Evolutionary conservation across 352 stramenopile genomes (phyloP).

Genomic region (Elongisporangium senticosum): DNA sequence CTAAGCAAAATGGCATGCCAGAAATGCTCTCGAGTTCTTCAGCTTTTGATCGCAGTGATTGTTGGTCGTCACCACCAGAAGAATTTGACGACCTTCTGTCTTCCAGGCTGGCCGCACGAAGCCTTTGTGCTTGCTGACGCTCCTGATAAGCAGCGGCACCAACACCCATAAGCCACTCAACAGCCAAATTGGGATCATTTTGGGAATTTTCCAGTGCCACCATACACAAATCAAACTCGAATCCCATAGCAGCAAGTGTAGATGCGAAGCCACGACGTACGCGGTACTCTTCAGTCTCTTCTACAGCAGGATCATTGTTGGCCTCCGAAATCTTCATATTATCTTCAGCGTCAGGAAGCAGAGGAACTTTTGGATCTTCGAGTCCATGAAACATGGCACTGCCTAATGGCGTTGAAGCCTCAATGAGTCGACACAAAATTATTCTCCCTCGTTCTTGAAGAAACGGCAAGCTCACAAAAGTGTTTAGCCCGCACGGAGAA

Average conservation of each 20-base stretch:
- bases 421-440: conserved; percentile 80
- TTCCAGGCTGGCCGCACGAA: conserved; percentile 41
- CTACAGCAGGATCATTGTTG: conserved; percentile 54
- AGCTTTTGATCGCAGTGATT: conserved; percentile 48
- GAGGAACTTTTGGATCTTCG: conserved; percentile 42
- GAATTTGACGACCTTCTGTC: conserved; percentile 13
- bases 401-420: conserved; percentile 74
- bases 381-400: conserved; percentile 73
- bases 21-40: conserved; percentile 73
- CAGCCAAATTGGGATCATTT: conserved; percentile 78
- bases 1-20: conserved; percentile 62
- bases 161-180: conserved; percentile 84
- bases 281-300: conserved; percentile 71
- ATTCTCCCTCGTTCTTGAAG: conserved; percentile 80
- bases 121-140: conserved; percentile 48
- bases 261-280: conserved; percentile 73
- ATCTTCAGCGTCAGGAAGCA: conserved; percentile 13
- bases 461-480: conserved; percentile 68
- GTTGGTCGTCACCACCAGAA: conserved; percentile 10
- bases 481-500: conserved; percentile 54
- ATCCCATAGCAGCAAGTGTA: conserved; percentile 81
- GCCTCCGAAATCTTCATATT: conserved; percentile 10
- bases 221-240: conserved; percentile 87
- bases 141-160: conserved; percentile 71
- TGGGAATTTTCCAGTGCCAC: conserved; percentile 68